Percentiles rank a stretch among this genome's conserved stretches.
Evolutionary conservation across 176 grass and related monocot genomes (phyloP).

Genomic region (Zea mays): Zm-B73-REFERENCE-NAM-5.0 NC_050099.1:236607001-236607500

Average conservation of each 20-base stretch:
- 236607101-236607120: background rate
- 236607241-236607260: background rate
- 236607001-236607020: background rate
- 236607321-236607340: too few relatives aligned
- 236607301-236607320: too few relatives aligned
- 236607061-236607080: background rate
- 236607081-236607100: background rate
- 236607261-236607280: too few relatives aligned
- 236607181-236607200: conserved; percentile 33
- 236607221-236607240: background rate
- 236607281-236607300: too few relatives aligned
- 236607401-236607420: too few relatives aligned
- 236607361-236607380: too few relatives aligned
- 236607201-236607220: background rate
- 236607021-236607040: conserved; percentile 8
- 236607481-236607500: conserved; percentile 59
- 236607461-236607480: background rate
- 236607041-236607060: background rate
- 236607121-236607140: conserved; percentile 51
- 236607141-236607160: conserved; percentile 58
- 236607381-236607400: too few relatives aligned
- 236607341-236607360: too few relatives aligned
- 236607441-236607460: too few relatives aligned
- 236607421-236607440: too few relatives aligned
- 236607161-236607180: conserved; percentile 63